Base-by-base conservation (phyloP, 768 basidiomycete species). In the Russula earlei region DNA sequence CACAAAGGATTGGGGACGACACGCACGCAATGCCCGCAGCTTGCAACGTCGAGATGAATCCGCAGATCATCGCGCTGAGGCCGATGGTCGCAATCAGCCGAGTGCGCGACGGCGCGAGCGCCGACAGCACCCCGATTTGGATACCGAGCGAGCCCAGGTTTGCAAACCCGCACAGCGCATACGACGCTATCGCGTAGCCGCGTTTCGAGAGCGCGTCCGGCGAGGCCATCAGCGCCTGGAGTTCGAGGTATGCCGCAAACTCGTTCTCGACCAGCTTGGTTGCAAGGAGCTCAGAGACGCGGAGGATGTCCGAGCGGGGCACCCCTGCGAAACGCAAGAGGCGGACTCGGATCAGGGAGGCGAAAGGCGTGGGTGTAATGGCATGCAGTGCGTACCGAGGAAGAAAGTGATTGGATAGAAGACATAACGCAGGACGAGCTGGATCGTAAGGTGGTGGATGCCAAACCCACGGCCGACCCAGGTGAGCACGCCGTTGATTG, bases 381-480 rank as follows among this genome's bases (percentile, higher is more conserved):
- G 11, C 10, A 11, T 10, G 15, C n/a, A n/a, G n/a, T 47, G 15
- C 69, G 41, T 42, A 68, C 74, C 77, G 57, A 82, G 71, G 73
- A 91, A 81, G 75, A 91, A 91, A 1, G 87, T 79, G 58, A 95
- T 59, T 25, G 92, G 92, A 71, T 94, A 94, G 73, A 88, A 87
- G 62, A 93, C 68, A 72, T 96, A 94, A 38, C 89, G 83, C 56
- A 93, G 72, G 63, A 92, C 77, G 58, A 94, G 81, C 67, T 94
- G 83, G 22, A 96, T 75, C 3, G 91, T 93, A 52, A 94, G 79
- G 0, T 78, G 75, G 64, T 85, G 79, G 63, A 93, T 88, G 36
- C 86, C 88, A 65, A 92, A 91, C 48, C 87, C 90, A 56, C 76
- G 79, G 31, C 91, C 91, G 67, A 92, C 79, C 91, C 90, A 94